Percentiles rank a stretch among this genome's conserved stretches.
Conservation (phyloP, 352 stramenopile genomes). For the Globisporangium mamillatum region DNA sequence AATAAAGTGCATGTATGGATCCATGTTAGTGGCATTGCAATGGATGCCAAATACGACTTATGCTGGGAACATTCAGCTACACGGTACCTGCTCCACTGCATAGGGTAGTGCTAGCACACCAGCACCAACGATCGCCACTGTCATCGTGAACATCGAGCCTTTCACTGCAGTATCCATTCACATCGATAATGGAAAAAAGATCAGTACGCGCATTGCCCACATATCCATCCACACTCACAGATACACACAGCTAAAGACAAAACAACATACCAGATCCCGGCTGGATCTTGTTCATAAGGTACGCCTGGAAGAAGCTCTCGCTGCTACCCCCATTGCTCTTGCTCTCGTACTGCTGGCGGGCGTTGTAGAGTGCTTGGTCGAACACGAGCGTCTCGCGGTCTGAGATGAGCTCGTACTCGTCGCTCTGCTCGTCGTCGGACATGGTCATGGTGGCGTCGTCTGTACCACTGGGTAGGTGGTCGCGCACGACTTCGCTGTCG, state of each 20-base stretch:
- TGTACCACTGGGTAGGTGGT: constrained; percentile 3
- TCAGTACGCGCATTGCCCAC: not conserved
- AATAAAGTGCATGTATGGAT: not conserved
- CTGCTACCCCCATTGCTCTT: not conserved
- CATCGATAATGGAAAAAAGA: not conserved
- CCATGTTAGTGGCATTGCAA: not conserved
- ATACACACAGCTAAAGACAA: not conserved
- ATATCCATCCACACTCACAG: not conserved
- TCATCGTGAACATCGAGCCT: constrained; percentile 90
- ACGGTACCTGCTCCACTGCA: constrained; percentile 56
- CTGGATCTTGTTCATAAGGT: constrained; percentile 81
- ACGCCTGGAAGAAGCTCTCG: constrained; percentile 62
- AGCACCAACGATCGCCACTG: constrained; percentile 81
- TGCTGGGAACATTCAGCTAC: too few relatives aligned
- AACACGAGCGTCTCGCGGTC: constrained; percentile 81
- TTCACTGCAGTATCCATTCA: constrained; percentile 50
- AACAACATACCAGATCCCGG: constrained; percentile 60
- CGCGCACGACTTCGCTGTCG: constrained; percentile 8
- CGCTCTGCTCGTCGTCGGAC: constrained; percentile 25
- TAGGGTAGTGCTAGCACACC: constrained; percentile 81
- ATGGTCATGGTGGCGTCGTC: constrained; percentile 15
- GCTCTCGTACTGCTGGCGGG: constrained; percentile 27
- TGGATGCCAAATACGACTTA: too few relatives aligned
- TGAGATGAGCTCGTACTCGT: constrained; percentile 71
- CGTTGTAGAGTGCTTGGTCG: constrained; percentile 48